Base-by-base conservation (phyloP, 441 rosid species). In the Bocquillonia castaneifolia region DNA sequence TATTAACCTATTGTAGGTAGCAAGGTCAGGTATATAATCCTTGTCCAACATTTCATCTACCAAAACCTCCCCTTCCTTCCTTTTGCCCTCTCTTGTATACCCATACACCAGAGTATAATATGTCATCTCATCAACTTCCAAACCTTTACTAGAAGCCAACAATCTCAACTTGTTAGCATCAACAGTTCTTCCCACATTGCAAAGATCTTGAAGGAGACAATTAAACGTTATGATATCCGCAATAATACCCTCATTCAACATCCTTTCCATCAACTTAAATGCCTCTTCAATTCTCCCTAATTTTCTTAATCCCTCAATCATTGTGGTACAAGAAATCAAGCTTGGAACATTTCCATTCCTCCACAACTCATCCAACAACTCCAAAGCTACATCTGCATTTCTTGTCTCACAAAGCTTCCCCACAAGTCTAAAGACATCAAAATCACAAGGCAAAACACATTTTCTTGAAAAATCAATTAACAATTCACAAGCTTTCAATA, bases 21-120 rank as follows among this genome's bases (percentile, higher is more conserved):
- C 82, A 63, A 90, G 75, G 70, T 90, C 91, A 67, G 89, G 88
- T 75, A 92, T 70, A 69, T 83, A 81, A 47, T 85, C 93, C 69
- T 78, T 83, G 74, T 90, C 98, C 70, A 90, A 72, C 98, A 92
- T 92, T 82, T 92, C 92, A 60, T 85, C 80, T 64, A 87, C 91
- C 64, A 92, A n/a, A 45, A 31, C 72, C 68, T 83, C 82, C 14
- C 93, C 93, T 72, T 88, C 97, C 75, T 83, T 77, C 68, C 76
- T 76, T 71, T 70, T 84, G 1, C 82, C 83, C 58, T 90, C 92
- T 73, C 77, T 78, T 1, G 64, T 70, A 63, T 73, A 90, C 20
- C 97, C 97, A 42, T 77, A 74, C 31, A 87, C 82, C 82, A 90
- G 75, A 80, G 79, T 80, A 71, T 78, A 64, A 73, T 81, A 88